Base-by-base conservation (phyloP, 768 basidiomycete species). In the Tulasnella sp. region DNA sequence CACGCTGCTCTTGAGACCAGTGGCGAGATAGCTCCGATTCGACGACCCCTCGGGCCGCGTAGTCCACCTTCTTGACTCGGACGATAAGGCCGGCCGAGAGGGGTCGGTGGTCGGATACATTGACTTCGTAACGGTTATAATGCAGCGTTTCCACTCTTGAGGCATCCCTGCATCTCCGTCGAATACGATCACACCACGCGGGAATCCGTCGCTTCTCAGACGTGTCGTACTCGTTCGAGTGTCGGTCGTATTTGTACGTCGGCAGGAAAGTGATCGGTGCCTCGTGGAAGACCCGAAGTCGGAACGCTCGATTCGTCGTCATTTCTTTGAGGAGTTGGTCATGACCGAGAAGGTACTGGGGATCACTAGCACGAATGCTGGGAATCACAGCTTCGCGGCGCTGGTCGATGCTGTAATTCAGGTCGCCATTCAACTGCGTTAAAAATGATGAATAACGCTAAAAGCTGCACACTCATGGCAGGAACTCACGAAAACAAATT, bases 371-470 rank as follows among this genome's bases (percentile, higher is more conserved):
- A n/a, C 87, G 83, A 67, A 95, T 83, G 36, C 88, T 86, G 0
- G 88, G 81, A 63, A 94, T 81, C 75, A 95, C 92, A 39, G 86
- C 84, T 29, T 98, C 95, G 32, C 96, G 86, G 1, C 94, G 88
- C 77, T 91, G 89, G 80, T 98, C 95, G 75, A 98, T 95, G 59
- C 96, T 94, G 78, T 98, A 99, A 81, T 99, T 99, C 81, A 99
- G 85, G 80, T 98, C 96, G 0, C 96, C 96, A 74, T 90, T 93
- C 64, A 95, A 80, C 92, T 94, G 72, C 9, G 59, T 1, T 37
- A 69, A 32, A 63, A 16, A 12, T 29, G 34, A 29, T 16, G 17
- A 44, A 14, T 8, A 9, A 12, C 35, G 19, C 17, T 19, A 29
- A 14, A 36, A n/a, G 16, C 72, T 0, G 62, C 9, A 32, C 32